Percentiles rank a stretch among this genome's conserved stretches.
These are phyloP conservation scores for Ormosia emarginata DNA, from an alignment of 306 rosid species.

Conservation along the genomic window DNA sequence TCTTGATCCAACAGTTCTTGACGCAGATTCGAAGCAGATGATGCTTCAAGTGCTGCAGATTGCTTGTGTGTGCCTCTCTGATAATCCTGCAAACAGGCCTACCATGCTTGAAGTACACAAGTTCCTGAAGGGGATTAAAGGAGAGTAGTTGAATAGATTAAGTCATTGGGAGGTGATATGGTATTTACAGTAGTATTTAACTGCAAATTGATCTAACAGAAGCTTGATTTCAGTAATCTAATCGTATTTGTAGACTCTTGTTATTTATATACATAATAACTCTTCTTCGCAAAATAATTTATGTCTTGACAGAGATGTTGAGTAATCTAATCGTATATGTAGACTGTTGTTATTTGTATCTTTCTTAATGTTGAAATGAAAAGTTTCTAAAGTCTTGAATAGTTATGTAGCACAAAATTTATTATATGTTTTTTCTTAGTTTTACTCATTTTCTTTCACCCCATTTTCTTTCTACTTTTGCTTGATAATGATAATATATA, in stretches of 20 bases:
- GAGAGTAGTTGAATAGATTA: conserved; percentile 32
- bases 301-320: neutral
- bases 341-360: too few species aligned
- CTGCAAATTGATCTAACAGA: conserved; percentile 25
- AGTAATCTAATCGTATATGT: too few species aligned
- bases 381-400: too few species aligned
- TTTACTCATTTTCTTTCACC: too few species aligned
- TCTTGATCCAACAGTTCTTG: conserved; percentile 70
- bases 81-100: conserved; percentile 87
- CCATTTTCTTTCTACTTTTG: too few species aligned
- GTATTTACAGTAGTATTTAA: conserved; percentile 3
- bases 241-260: neutral
- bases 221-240: conserved; percentile 4
- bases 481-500: too few species aligned
- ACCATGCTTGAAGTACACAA: conserved; percentile 89
- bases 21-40: conserved; percentile 69
- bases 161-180: neutral
- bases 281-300: conserved; percentile 11
- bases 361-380: too few species aligned
- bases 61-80: conserved; percentile 78
- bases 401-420: too few species aligned
- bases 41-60: conserved; percentile 84
- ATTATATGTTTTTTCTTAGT: too few species aligned
- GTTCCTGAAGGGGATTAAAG: conserved; percentile 68
- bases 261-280: neutral